A percentile compares a stretch with the other conserved stretches of the same genome.
phyloP scores from a whole-genome alignment of 805 yeast species.

The Pichia phayaonensis region DNA sequence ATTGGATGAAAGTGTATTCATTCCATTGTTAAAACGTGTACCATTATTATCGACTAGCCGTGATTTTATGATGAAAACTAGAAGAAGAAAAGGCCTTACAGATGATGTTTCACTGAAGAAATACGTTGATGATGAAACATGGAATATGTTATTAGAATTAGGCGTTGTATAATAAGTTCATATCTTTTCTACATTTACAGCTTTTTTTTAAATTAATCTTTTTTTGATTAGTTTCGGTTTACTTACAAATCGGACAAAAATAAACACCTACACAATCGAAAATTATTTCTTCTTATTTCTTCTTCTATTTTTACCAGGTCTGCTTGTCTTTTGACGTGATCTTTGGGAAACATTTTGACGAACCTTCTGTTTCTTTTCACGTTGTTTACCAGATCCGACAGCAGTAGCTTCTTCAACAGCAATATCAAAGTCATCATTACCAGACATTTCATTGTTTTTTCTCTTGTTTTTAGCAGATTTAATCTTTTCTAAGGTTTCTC shows the following conservation, averaged over 20 bases:
- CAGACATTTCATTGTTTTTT: slow-evolving; percentile 60
- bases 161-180: slow-evolving; percentile 14
- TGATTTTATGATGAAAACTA: slow-evolving; percentile 82
- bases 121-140: slow-evolving; percentile 58
- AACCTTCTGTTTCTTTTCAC: slow-evolving; percentile 53
- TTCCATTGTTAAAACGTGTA: slow-evolving; percentile 73
- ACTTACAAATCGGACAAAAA: neutral
- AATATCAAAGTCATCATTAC: slow-evolving; percentile 73
- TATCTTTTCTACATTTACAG: neutral
- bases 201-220: neutral
- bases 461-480: slow-evolving; percentile 88
- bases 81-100: slow-evolving; percentile 78
- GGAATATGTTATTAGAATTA: slow-evolving; percentile 36
- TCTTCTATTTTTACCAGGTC: slow-evolving; percentile 55
- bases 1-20: slow-evolving; percentile 51
- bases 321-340: slow-evolving; percentile 37
- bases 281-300: slow-evolving; percentile 21
- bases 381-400: slow-evolving; percentile 29
- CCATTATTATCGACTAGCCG: slow-evolving; percentile 64
- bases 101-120: slow-evolving; percentile 63
- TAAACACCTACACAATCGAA: neutral
- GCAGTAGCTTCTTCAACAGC: slow-evolving; percentile 90
- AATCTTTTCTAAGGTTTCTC: slow-evolving; percentile 81
- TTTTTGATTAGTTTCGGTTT: neutral
- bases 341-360: slow-evolving; percentile 25